Evolutionary conservation across 2,329 filamentous ascomycete species (phyloP), one percentile per base, ranked within the genome.

Genomic region (Trichophyton equinum): DNA sequence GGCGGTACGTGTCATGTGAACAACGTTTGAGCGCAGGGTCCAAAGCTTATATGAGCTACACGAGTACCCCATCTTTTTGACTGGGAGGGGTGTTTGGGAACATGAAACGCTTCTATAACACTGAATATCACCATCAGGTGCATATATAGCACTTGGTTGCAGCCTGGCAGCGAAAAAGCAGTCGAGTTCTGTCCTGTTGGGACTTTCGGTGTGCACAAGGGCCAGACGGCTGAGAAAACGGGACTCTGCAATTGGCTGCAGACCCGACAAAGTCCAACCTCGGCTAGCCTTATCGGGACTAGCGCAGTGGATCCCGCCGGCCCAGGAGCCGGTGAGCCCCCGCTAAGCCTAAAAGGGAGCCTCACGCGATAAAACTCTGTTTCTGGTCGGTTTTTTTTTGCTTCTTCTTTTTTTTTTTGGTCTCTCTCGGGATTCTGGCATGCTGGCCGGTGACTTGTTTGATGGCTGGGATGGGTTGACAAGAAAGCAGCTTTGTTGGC

Each of bases 351-450:
- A 53, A 53, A 30, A n/a, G 27, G 27, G 22, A 53, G 27, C 49
- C 49, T 53, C 49, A 53, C 49, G 49, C 49, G 49, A 53, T 53
- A 53, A 53, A 53, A 53, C 22, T 53, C 49, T 53, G 49, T 53
- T 53, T 53, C 13, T 53, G 47, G 47, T 11, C 1, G 44, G 5
- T 9, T 8, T 18, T 47, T 47, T 47, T 47, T 51, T 51, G 25
- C 22, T 53, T 53, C 27, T 30, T 53, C 11, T 36, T 36, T 11
- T 36, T 36, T 11, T 36, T 36, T 36, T 36, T 36, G 2, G 33
- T 11, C 11, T 36, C 33, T 36, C 33, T 36, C 22, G 47, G 47
- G 47, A 7, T 27, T 27, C 47, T 22, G 22, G 22, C 15, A 20
- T 46, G n/a, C 5, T 27, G 25, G 25, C 4, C 25, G 25, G 25